Evolutionary conservation across 176 grass and related monocot genomes (phyloP).

Genomic region (Lolium perenne): DNA sequence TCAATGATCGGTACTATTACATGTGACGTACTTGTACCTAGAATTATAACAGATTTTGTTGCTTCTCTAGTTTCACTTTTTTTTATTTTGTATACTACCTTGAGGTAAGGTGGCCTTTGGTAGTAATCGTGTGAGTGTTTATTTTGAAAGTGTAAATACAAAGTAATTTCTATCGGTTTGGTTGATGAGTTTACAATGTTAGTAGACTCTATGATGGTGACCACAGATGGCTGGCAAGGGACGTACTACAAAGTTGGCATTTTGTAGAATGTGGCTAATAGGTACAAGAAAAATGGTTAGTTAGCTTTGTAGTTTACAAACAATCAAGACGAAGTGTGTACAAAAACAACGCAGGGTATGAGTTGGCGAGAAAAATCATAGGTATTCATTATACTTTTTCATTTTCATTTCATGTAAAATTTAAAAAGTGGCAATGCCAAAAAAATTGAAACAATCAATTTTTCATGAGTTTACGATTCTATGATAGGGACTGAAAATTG

Average conservation of each 20-base stretch:
- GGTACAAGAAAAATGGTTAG: background rate
- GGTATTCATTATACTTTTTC: too few species aligned
- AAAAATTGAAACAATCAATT: too few species aligned
- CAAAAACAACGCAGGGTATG: background rate
- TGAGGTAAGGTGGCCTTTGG: too few species aligned
- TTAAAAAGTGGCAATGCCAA: too few species aligned
- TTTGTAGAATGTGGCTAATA: background rate
- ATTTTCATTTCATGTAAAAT: too few species aligned
- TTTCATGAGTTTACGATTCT: too few species aligned
- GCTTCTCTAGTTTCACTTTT: too few species aligned
- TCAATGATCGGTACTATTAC: background rate
- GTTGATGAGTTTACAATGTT: background rate
- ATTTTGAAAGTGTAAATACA: background rate
- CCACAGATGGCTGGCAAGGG: background rate
- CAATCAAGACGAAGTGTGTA: background rate
- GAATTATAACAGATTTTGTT: background rate
- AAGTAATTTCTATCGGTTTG: background rate
- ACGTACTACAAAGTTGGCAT: too few species aligned
- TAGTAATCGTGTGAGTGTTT: too few species aligned
- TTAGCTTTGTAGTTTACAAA: background rate
- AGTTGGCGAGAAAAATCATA: background rate
- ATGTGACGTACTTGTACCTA: background rate
- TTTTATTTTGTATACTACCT: background rate
- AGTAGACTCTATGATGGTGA: background rate
- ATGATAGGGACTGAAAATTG: too few species aligned